phyloP scores from a whole-genome alignment of 257 asterid species.

The Salvia hispanica region DNA sequence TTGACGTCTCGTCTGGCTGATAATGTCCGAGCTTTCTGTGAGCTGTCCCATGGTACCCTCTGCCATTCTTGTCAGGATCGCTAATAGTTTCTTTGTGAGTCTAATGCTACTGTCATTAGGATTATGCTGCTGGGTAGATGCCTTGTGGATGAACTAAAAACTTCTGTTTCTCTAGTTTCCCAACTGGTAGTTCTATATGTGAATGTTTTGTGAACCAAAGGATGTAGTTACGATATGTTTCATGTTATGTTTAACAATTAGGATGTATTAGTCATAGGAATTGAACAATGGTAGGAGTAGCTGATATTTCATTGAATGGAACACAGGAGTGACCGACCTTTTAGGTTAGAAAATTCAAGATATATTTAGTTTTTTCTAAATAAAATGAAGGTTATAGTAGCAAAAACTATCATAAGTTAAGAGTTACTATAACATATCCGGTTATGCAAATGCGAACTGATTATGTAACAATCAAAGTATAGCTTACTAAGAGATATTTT shows the following conservation, averaged over 20 bases:
- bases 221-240: constrained; percentile 24
- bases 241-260: constrained; percentile 48
- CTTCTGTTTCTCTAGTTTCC: constrained; percentile 7
- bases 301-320: constrained; percentile 39
- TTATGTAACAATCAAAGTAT: background rate
- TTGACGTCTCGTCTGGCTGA: constrained; percentile 71
- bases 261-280: constrained; percentile 55
- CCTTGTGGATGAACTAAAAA: constrained; percentile 7
- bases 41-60: constrained; percentile 96
- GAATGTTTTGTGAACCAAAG: constrained; percentile 28
- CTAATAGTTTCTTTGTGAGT: constrained; percentile 84
- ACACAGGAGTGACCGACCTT: constrained; percentile 39
- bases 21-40: constrained; percentile 82
- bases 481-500: background rate
- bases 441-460: background rate
- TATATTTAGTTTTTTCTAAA: background rate
- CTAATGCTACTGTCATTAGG: constrained; percentile 51
- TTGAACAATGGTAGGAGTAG: constrained; percentile 53
- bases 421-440: background rate
- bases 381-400: background rate
- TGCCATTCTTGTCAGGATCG: constrained; percentile 99
- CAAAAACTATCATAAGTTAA: background rate
- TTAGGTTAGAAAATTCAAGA: no score
- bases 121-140: constrained; percentile 23
- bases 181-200: background rate